Conservation (phyloP, 306 rosid genomes). For the cucumber (Cucumis sativus) region DNA sequence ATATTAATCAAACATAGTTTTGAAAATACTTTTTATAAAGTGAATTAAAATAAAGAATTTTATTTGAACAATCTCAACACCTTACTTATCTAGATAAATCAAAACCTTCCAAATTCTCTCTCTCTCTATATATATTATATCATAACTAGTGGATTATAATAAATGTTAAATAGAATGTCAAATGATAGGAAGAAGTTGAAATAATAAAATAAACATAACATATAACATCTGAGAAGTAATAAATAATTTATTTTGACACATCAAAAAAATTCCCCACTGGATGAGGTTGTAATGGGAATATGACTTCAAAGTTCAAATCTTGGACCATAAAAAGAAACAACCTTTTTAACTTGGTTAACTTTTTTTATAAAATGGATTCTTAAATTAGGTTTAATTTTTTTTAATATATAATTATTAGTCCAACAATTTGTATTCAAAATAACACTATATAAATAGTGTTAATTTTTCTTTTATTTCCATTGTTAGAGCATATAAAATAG, state of each 20-base stretch:
- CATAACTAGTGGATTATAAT: neutral
- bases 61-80: neutral
- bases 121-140: neutral
- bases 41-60: neutral
- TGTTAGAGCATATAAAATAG: no score
- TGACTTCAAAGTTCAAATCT: neutral
- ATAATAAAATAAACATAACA: neutral
- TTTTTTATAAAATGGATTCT: neutral
- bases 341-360: neutral
- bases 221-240: neutral
- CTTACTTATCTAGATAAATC: neutral
- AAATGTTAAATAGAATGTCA: neutral
- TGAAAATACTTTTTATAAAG: neutral
- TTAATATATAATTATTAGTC: no score
- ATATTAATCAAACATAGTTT: neutral
- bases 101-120: neutral
- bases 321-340: neutral
- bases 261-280: neutral
- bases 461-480: no score
- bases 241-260: neutral
- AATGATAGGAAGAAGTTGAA: neutral
- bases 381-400: neutral
- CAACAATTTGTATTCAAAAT: no score
- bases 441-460: no score
- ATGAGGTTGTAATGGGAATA: neutral